phyloP scores from a whole-genome alignment of 345 rosid species.

The Eucalyptus pauciflora region DNA sequence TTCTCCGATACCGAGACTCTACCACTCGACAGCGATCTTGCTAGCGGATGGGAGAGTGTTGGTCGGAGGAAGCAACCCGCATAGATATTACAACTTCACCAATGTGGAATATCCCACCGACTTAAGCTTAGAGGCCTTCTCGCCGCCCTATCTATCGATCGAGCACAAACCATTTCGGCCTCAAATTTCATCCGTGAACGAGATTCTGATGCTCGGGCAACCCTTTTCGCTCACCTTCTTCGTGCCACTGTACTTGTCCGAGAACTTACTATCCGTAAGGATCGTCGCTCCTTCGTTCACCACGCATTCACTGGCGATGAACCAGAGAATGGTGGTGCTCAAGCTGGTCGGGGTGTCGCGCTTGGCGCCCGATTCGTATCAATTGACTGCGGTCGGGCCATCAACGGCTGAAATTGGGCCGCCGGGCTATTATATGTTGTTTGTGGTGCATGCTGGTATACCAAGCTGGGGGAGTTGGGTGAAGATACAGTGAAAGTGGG shows the following conservation, averaged over 20 bases:
- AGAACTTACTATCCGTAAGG: slow-evolving; percentile 24
- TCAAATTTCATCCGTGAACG: slow-evolving; percentile 4
- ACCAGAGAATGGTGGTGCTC: slow-evolving; percentile 71
- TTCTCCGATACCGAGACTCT: slow-evolving; percentile 46
- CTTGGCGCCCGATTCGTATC: not conserved
- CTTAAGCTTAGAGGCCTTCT: slow-evolving; percentile 61
- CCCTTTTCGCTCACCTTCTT: slow-evolving; percentile 16
- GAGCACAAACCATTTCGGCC: slow-evolving; percentile 27
- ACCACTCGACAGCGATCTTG: slow-evolving; percentile 67
- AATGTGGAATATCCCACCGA: slow-evolving; percentile 63
- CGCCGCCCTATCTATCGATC: slow-evolving; percentile 48
- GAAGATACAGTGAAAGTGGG: slow-evolving; percentile 19
- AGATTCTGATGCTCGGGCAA: slow-evolving; percentile 12
- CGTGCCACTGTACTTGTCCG: slow-evolving; percentile 6
- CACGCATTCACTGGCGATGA: slow-evolving; percentile 72
- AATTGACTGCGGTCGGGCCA: slow-evolving; percentile 24
- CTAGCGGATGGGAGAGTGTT: slow-evolving; percentile 59
- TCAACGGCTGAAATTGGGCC: slow-evolving; percentile 49
- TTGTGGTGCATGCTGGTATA: slow-evolving; percentile 47
- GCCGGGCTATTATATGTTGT: slow-evolving; percentile 69
- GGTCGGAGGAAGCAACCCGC: slow-evolving; percentile 82
- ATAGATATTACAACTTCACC: slow-evolving; percentile 46
- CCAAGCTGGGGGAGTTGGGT: slow-evolving; percentile 80
- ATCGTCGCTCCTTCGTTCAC: slow-evolving; percentile 65
- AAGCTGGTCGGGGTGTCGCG: slow-evolving; percentile 2